Evolutionary conservation across 1,284 basidiomycete species (phyloP).

Genomic region (Pascua sp.): DNA sequence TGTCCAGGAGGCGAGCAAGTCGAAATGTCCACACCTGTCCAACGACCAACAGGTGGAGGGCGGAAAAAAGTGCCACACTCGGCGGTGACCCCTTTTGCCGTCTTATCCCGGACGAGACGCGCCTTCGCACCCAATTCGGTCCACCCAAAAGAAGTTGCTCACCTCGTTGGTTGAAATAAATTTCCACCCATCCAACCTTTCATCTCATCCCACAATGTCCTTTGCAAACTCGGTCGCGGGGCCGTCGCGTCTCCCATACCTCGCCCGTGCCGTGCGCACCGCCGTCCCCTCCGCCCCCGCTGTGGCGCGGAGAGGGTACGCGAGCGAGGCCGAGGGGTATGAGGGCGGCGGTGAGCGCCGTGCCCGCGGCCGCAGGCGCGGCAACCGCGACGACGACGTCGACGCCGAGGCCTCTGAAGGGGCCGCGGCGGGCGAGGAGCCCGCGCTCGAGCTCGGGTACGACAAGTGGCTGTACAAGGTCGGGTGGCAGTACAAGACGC

Average conservation of each 20-base stretch:
- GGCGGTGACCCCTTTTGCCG: not conserved
- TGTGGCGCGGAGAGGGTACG: not conserved
- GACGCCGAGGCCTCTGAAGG: no score
- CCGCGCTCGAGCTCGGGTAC: not conserved
- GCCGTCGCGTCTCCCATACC: constrained; percentile 22
- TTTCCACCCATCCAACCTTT: not conserved
- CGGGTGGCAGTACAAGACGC: constrained; percentile 17
- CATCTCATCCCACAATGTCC: constrained; percentile 2
- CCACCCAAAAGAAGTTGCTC: not conserved
- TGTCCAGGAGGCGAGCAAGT: no score
- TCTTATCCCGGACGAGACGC: no score
- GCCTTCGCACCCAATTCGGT: no score
- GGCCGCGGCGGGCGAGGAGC: not conserved
- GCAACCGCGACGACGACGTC: not conserved
- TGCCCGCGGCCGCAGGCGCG: not conserved
- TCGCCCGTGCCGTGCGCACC: not conserved
- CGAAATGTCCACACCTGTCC: no score
- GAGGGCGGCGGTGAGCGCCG: not conserved
- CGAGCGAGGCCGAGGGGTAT: not conserved
- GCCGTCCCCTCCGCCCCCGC: not conserved
- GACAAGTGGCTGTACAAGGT: constrained; percentile 1
- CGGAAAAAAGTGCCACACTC: constrained; percentile 23
- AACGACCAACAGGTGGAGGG: not conserved
- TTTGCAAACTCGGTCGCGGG: constrained; percentile 22
- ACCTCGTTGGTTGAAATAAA: not conserved